Evolutionary conservation across 2,329 filamentous ascomycete species (phyloP), one percentile per base, ranked within the genome.

Genomic region (Magnaporthiopsis rhizophila): DNA sequence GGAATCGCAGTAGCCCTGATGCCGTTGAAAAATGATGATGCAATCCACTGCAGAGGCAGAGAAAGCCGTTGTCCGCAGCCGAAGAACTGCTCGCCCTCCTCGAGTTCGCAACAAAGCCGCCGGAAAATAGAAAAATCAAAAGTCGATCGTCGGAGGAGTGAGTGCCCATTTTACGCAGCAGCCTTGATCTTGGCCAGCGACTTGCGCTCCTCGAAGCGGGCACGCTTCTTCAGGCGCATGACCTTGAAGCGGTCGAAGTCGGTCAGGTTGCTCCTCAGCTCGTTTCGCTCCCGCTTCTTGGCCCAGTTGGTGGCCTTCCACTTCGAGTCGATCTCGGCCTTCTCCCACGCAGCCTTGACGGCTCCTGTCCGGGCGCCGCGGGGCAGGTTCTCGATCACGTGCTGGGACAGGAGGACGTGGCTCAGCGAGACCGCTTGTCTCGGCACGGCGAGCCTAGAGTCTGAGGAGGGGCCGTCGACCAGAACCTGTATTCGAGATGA

Each of bases 171-270:
- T 82, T 90, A 91, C 79, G 90, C 89, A 74, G 89, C 83, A 74
- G 90, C 89, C 85, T 90, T 90, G 82, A 96, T 84, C 88, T 97
- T 96, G 78, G 92, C 91, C 78, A 96, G 86, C 76, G 91, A 89
- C 90, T 97, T 98, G 83, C 90, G 90, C 82, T 97, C 89, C 86
- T 97, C 93, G 84, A 96, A 98, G 79, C 93, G 91, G 80, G 93
- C 91, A 89, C 97, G 93, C 89, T 99, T 99, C 90, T 94, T 96
- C 83, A 98, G 86, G 82, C 94, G 89, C 88, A 98, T 86, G 75
- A 98, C 95, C 91, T 99, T 97, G 92, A 98, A 99, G 81, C 95
- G 90, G 86, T 99, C 95, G 79, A 99, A 99, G 87, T 99, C 95
- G 82, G 89, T 96, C 72, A 99, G 86, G 76, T 87, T 87, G 84